Evolutionary conservation across 2,329 filamentous ascomycete genomes (phyloP).

Genomic region (Botryosphaeria dothidea): DNA sequence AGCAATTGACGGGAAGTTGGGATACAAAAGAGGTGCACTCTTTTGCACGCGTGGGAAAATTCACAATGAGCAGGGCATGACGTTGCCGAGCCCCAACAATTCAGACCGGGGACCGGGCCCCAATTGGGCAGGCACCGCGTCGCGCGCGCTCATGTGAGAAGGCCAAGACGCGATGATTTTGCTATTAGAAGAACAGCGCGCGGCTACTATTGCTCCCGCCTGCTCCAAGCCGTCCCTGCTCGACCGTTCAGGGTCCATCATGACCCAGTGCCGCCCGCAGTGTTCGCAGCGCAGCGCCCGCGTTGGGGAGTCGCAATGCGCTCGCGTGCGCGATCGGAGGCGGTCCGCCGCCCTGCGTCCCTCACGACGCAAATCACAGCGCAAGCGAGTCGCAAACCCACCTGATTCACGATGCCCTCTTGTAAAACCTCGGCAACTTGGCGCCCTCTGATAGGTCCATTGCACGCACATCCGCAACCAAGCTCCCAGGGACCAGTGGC

Average conservation of each 20-base stretch:
- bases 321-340: slow-evolving; percentile 7
- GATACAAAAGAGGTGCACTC: background rate
- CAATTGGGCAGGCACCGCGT: slow-evolving; percentile 2
- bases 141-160: slow-evolving; percentile 2
- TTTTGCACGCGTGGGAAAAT: background rate
- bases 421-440: slow-evolving; percentile 11
- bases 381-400: slow-evolving; percentile 5
- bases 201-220: background rate
- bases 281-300: slow-evolving; percentile 4
- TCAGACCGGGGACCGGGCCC: slow-evolving; percentile 5
- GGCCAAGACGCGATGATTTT: slow-evolving; percentile 9
- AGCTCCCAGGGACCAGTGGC: background rate
- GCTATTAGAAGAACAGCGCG: slow-evolving; percentile 3
- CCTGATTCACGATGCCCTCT: slow-evolving; percentile 2
- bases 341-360: background rate
- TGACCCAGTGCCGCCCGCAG: background rate
- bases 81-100: slow-evolving; percentile 15
- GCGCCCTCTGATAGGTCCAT: slow-evolving; percentile 13
- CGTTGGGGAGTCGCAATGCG: background rate
- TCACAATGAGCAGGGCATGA: background rate
- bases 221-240: too few species aligned
- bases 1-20: slow-evolving; percentile 1
- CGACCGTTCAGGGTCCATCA: too few species aligned
- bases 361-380: background rate
- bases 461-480: background rate